A percentile compares a stretch with the other conserved stretches of the same genome.
phyloP scores from a whole-genome alignment of 805 yeast genomes.

The Lipomyces starkeyi region DNA sequence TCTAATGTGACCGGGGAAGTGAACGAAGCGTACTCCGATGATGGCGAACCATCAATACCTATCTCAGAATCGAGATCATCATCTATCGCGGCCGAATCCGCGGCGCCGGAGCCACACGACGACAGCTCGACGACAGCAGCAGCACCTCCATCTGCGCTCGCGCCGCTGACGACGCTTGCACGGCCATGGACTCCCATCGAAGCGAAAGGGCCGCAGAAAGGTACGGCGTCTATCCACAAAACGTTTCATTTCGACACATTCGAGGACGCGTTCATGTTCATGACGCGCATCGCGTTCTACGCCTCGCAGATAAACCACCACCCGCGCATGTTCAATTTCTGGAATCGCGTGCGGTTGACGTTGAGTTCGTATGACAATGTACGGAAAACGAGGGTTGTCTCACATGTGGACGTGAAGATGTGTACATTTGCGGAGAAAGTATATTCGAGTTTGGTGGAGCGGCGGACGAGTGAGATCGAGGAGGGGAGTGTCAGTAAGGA shows the following conservation, averaged over 20 bases:
- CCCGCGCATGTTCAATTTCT: slow-evolving; percentile 30
- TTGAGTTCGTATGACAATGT: slow-evolving; percentile 15
- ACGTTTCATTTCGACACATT: slow-evolving; percentile 20
- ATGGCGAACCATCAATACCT: not conserved
- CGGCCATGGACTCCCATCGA: not conserved
- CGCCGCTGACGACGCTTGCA: not conserved
- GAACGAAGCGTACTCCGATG: not conserved
- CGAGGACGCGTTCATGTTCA: slow-evolving; percentile 31
- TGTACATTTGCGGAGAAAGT: slow-evolving; percentile 6
- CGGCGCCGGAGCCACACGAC: not conserved
- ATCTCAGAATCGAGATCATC: not conserved
- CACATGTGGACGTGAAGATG: slow-evolving; percentile 12
- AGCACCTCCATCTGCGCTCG: not conserved
- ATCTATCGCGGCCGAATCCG: not conserved
- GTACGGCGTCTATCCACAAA: slow-evolving; percentile 12
- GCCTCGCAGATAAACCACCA: slow-evolving; percentile 26
- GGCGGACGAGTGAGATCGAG: not conserved
- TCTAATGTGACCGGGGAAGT: not conserved
- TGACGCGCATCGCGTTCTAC: slow-evolving; percentile 28
- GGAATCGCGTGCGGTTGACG: slow-evolving; percentile 20
- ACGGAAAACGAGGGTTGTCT: not conserved
- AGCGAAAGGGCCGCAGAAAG: not conserved
- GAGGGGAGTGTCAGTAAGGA: not conserved
- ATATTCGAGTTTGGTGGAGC: not conserved
- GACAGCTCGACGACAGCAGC: not conserved